Conservation (phyloP, 2,329 filamentous ascomycete species). For the Herpomyces periplanetae region DNA sequence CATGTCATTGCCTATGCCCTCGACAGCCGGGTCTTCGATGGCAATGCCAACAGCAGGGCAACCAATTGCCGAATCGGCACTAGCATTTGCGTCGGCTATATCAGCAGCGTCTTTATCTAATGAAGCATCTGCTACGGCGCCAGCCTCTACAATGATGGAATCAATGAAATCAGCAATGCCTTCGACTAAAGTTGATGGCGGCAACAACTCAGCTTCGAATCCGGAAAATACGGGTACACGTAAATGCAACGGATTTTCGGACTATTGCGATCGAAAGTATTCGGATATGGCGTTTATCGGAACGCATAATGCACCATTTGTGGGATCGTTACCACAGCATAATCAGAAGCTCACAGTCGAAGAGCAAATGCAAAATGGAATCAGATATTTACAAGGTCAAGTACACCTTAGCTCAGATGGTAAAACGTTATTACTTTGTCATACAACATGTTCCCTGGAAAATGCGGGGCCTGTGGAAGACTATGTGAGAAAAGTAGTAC, state of each 20-base stretch:
- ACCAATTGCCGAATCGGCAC: too few species aligned
- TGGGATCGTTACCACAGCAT: conserved; percentile 14
- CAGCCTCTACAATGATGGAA: too few species aligned
- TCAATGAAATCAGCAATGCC: too few species aligned
- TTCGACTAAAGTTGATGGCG: too few species aligned
- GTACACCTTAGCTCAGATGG: conserved; percentile 16
- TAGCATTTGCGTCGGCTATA: too few species aligned
- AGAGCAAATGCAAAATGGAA: conserved; percentile 17
- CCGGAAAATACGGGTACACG: too few species aligned
- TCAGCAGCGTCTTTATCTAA: too few species aligned
- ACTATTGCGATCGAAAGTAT: conserved; percentile 36
- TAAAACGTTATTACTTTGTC: conserved; percentile 29
- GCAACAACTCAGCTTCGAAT: too few species aligned
- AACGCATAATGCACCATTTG: conserved; percentile 47
- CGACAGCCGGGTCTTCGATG: too few species aligned
- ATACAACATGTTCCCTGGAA: conserved; percentile 42
- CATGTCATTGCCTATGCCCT: too few species aligned
- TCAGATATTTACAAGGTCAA: conserved; percentile 22
- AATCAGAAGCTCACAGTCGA: conserved; percentile 20
- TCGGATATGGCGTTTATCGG: conserved; percentile 42
- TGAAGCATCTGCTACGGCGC: too few species aligned
- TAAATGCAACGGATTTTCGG: conserved; percentile 37
- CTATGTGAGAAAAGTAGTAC: conserved; percentile 24
- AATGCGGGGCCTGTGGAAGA: conserved; percentile 36
- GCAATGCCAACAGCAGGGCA: too few species aligned